phyloP scores from a whole-genome alignment of 2,329 filamentous ascomycete genomes.

The Aurifilum marmelostoma region DNA sequence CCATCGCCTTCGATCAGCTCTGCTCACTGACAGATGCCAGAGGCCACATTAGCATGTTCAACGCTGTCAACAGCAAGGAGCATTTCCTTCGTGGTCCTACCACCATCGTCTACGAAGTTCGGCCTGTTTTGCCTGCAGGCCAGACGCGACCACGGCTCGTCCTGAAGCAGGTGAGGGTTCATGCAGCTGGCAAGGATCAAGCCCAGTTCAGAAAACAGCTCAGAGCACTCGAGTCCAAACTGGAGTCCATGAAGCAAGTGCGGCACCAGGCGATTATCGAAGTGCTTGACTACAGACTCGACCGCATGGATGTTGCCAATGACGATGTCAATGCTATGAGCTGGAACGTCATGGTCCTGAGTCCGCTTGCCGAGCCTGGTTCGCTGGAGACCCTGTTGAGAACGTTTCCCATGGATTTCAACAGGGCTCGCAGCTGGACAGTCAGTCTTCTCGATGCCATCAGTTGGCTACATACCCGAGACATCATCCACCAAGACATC shows the following conservation, averaged over 20 bases:
- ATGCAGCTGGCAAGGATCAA: conserved; percentile 59
- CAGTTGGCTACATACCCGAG: conserved; percentile 83
- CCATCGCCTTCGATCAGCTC: conserved; percentile 67
- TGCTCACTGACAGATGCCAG: conserved; percentile 66
- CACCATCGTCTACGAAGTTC: conserved; percentile 72
- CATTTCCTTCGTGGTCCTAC: conserved; percentile 67
- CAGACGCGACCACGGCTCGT: conserved; percentile 66
- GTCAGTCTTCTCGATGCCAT: conserved; percentile 87
- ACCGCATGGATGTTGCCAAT: conserved; percentile 45
- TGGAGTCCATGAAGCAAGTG: conserved; percentile 75
- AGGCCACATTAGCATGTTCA: conserved; percentile 69
- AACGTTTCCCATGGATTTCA: conserved; percentile 71
- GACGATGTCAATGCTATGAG: conserved; percentile 42
- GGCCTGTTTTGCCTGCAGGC: conserved; percentile 63
- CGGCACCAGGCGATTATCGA: conserved; percentile 78
- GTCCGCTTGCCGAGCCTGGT: conserved; percentile 78
- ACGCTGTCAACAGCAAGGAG: conserved; percentile 70
- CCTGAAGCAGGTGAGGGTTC: conserved; percentile 71
- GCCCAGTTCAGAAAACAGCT: conserved; percentile 75
- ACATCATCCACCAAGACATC: conserved; percentile 81
- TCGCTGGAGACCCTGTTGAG: conserved; percentile 82
- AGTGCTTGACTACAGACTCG: conserved; percentile 82
- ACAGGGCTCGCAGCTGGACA: conserved; percentile 86
- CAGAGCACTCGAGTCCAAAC: conserved; percentile 72
- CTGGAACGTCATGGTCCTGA: conserved; percentile 78